Conservation (phyloP, 768 basidiomycete genomes). For the Hydnomerulius pinastri region DNA sequence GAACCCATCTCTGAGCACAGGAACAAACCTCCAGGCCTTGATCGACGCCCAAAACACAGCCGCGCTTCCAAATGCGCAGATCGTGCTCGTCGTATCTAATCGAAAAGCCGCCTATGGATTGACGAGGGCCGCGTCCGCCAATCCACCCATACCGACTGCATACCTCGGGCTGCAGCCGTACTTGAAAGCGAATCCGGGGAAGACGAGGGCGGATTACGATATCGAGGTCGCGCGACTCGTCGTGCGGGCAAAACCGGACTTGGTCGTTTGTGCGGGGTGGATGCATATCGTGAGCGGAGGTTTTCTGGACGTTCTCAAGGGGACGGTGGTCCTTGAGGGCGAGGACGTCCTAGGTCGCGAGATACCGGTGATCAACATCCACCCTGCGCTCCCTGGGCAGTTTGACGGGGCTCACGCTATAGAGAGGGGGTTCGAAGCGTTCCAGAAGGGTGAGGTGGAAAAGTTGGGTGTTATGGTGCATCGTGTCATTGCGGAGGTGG, state of each 20-base stretch:
- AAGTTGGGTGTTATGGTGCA: conserved; percentile 92
- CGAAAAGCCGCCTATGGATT: conserved; percentile 90
- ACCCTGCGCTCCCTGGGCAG: conserved; percentile 93
- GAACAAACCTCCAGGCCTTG: conserved; percentile 94
- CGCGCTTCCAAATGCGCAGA: conserved; percentile 67
- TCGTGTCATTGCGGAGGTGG: conserved; percentile 89
- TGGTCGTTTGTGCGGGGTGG: conserved; percentile 97
- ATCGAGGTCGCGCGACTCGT: conserved; percentile 73
- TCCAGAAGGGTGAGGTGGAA: conserved; percentile 76
- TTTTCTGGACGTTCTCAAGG: conserved; percentile 71
- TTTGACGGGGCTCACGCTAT: conserved; percentile 96
- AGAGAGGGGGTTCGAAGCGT: conserved; percentile 86
- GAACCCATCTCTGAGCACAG: conserved; percentile 41
- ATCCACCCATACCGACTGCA: conserved; percentile 79
- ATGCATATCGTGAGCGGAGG: conserved; percentile 92
- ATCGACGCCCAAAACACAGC: conserved; percentile 83
- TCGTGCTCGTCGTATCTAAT: conserved; percentile 88
- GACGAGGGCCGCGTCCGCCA: conserved; percentile 67
- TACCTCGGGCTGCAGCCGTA: conserved; percentile 86
- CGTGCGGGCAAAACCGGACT: conserved; percentile 64
- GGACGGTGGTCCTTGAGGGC: conserved; percentile 38
- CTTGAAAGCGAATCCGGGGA: conserved; percentile 68
- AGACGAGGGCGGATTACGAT: conserved; percentile 85
- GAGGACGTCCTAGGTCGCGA: conserved; percentile 29
- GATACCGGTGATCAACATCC: conserved; percentile 92